Evolutionary conservation across 1,284 basidiomycete genomes (phyloP).

Genomic region (Ceratobasidium papillatum): DNA sequence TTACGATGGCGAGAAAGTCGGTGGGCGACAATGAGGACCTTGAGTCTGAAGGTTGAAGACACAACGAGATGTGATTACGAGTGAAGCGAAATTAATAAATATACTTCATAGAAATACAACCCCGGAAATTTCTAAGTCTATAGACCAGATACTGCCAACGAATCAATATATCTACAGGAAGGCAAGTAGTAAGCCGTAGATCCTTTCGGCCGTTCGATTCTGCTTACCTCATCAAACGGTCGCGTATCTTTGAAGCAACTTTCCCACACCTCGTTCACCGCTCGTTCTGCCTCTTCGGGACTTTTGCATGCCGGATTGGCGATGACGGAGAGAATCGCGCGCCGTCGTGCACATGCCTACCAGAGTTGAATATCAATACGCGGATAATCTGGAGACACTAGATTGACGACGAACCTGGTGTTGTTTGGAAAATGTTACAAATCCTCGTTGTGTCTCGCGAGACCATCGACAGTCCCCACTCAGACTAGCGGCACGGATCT

Average conservation of each 20-base stretch:
- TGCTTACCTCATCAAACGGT: slow-evolving; percentile 90
- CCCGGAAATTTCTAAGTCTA: background rate
- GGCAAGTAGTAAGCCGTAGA: background rate
- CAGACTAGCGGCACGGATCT: slow-evolving; percentile 95
- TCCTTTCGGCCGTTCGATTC: background rate
- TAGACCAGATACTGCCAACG: no score
- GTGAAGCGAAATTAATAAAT: background rate
- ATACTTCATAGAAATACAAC: background rate
- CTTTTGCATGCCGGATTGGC: slow-evolving; percentile 85
- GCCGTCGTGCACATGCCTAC: slow-evolving; percentile 87
- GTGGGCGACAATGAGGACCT: background rate
- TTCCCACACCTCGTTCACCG: slow-evolving; percentile 96
- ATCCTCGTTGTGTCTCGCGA: slow-evolving; percentile 77
- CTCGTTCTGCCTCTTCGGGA: slow-evolving; percentile 79
- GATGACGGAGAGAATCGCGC: slow-evolving; percentile 84
- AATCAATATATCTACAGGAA: background rate
- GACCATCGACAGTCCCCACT: slow-evolving; percentile 91
- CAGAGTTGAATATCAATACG: background rate
- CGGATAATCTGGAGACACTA: slow-evolving; percentile 20
- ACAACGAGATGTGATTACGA: background rate
- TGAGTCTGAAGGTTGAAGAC: background rate
- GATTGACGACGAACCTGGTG: slow-evolving; percentile 73
- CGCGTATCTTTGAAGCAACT: slow-evolving; percentile 95
- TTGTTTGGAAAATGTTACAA: slow-evolving; percentile 87
- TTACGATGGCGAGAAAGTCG: background rate